Conservation (phyloP, 1,284 basidiomycete species). For the Agaricales sp. region DNA sequence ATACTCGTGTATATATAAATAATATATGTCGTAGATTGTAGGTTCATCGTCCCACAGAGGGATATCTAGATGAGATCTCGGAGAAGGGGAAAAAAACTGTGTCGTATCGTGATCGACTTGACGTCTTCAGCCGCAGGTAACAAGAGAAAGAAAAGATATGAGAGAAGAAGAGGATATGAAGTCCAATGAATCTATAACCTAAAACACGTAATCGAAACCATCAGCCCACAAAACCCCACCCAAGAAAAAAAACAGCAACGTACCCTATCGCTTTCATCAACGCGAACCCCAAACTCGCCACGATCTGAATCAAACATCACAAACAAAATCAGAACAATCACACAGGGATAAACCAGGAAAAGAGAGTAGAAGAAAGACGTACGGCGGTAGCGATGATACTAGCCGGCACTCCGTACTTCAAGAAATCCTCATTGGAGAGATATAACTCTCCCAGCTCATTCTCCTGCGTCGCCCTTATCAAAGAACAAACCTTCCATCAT, state of each 20-base stretch:
- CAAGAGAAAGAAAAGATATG: too few relatives aligned
- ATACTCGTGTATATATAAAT: too few relatives aligned
- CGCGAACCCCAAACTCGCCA: constrained; percentile 73
- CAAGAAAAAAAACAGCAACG: constrained; percentile 13
- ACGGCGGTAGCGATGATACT: constrained; percentile 81
- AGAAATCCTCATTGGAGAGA: constrained; percentile 79
- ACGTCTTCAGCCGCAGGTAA: too few relatives aligned
- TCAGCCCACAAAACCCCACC: too few relatives aligned
- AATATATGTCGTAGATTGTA: too few relatives aligned
- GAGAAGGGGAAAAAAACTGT: too few relatives aligned
- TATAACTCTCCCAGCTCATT: constrained; percentile 90
- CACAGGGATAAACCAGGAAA: background rate
- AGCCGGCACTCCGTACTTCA: constrained; percentile 90
- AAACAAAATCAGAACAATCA: background rate
- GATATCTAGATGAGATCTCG: too few relatives aligned
- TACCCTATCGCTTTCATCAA: constrained; percentile 66
- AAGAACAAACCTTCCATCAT: constrained; percentile 8
- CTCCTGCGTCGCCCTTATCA: constrained; percentile 92
- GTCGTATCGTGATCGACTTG: too few relatives aligned
- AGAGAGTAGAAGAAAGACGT: constrained; percentile 17
- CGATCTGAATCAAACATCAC: constrained; percentile 37
- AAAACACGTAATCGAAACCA: too few relatives aligned
- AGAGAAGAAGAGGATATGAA: too few relatives aligned
- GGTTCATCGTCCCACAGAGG: too few relatives aligned
- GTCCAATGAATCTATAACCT: too few relatives aligned